phyloP scores from a whole-genome alignment of 495 filamentous ascomycete genomes.

The Viridothelium virens region DNA sequence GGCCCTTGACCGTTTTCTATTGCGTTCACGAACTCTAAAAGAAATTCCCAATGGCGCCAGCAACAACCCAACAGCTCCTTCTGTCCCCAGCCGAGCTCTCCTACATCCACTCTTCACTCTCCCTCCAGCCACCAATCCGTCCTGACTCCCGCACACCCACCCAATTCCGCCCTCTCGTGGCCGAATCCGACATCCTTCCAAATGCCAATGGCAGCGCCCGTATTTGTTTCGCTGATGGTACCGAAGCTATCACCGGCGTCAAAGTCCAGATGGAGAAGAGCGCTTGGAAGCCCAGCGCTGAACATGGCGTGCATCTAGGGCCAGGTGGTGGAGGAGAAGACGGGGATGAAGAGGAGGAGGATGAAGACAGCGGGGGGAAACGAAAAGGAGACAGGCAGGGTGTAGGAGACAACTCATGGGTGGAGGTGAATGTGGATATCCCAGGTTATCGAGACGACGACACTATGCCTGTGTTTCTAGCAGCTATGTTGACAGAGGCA shows the following conservation, averaged over 20 bases:
- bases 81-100: slow-evolving; percentile 94
- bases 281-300: slow-evolving; percentile 20
- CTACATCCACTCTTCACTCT: slow-evolving; percentile 86
- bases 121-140: slow-evolving; percentile 71
- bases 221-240: slow-evolving; percentile 89
- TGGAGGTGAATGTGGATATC: slow-evolving; percentile 78
- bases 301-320: slow-evolving; percentile 21
- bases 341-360: slow-evolving; percentile 29
- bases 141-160: slow-evolving; percentile 75
- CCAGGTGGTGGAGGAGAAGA: slow-evolving; percentile 19
- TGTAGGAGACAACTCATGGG: slow-evolving; percentile 53
- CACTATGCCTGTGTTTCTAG: slow-evolving; percentile 75
- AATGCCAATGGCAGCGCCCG: slow-evolving; percentile 85
- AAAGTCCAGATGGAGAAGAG: slow-evolving; percentile 87
- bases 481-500: slow-evolving; percentile 80
- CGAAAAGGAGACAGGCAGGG: slow-evolving; percentile 29
- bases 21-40: too few species aligned
- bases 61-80: slow-evolving; percentile 37
- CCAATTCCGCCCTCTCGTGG: slow-evolving; percentile 83
- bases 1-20: too few species aligned
- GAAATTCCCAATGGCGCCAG: slow-evolving; percentile 27
- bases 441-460: slow-evolving; percentile 87
- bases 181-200: slow-evolving; percentile 83
- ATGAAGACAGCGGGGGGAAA: slow-evolving; percentile 19
- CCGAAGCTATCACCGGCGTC: slow-evolving; percentile 88